A percentile compares a stretch with the other conserved stretches of the same genome.
Conservation (phyloP, 2,329 filamentous ascomycete genomes). For the Talaromyces verruculosus region DNA sequence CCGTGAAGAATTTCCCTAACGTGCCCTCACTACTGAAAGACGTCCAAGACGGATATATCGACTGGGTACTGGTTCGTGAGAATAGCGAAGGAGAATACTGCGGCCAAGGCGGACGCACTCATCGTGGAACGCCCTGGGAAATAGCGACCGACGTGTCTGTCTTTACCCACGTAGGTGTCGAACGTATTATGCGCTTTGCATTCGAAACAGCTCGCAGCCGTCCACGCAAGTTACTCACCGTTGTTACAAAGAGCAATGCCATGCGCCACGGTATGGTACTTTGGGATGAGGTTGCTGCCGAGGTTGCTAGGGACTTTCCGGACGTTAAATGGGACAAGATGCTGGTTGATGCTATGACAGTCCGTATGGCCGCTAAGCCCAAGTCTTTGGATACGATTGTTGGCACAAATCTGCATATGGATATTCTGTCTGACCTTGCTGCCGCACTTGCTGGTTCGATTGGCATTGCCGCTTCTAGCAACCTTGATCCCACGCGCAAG, state of each 20-base stretch:
- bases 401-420: conserved; percentile 60
- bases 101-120: conserved; percentile 63
- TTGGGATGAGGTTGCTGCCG: conserved; percentile 63
- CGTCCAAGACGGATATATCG: conserved; percentile 58
- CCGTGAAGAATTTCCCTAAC: conserved; percentile 62
- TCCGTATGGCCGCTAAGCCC: conserved; percentile 62
- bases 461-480: conserved; percentile 64
- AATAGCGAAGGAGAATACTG: conserved; percentile 68
- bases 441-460: conserved; percentile 49
- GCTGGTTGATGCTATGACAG: conserved; percentile 67
- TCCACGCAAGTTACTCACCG: conserved; percentile 59
- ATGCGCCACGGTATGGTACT: conserved; percentile 67
- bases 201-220: conserved; percentile 61
- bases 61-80: conserved; percentile 67
- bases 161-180: conserved; percentile 61
- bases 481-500: conserved; percentile 58
- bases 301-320: conserved; percentile 58
- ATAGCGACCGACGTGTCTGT: conserved; percentile 62
- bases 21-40: conserved; percentile 58
- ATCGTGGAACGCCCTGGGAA: conserved; percentile 60
- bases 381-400: conserved; percentile 63
- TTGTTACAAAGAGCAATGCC: conserved; percentile 66
- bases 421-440: conserved; percentile 49
- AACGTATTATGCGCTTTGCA: conserved; percentile 62
- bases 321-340: conserved; percentile 65